Evolutionary conservation across 2,329 filamentous ascomycete species (phyloP).

Genomic region (Fusarium nanum): DNA sequence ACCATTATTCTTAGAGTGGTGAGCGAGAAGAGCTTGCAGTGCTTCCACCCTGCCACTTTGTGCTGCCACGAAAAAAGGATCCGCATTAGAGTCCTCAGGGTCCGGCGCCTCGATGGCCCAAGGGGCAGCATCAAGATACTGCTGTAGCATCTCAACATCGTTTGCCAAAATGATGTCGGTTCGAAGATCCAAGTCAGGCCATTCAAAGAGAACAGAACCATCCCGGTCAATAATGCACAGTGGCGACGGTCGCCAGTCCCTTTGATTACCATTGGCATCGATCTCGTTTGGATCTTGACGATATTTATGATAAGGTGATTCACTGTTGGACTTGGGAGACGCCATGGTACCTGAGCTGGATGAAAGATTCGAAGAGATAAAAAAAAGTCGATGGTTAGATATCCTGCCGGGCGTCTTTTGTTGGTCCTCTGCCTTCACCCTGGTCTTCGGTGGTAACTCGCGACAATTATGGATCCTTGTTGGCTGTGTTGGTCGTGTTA

Average conservation of each 20-base stretch:
- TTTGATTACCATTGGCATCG: too few species aligned
- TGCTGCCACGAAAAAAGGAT: not conserved
- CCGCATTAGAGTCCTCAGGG: rapidly evolving
- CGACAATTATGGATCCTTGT: too few species aligned
- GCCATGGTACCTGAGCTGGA: too few species aligned
- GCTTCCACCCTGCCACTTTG: not conserved
- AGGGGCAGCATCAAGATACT: not conserved
- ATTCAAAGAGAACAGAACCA: not conserved
- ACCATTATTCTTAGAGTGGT: rapidly evolving
- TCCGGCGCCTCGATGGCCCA: not conserved
- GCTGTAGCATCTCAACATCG: not conserved
- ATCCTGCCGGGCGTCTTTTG: too few species aligned
- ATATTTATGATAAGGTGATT: too few species aligned
- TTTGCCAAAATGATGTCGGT: not conserved
- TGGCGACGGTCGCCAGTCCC: not conserved
- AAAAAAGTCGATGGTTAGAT: too few species aligned
- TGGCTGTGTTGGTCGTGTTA: too few species aligned
- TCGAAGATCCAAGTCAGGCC: not conserved
- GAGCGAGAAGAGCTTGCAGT: rapidly evolving
- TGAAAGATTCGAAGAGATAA: too few species aligned
- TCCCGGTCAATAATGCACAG: rapidly evolving
- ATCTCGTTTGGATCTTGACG: too few species aligned
- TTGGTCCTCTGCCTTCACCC: too few species aligned
- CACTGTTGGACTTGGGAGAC: too few species aligned
- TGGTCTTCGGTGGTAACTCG: too few species aligned